A percentile compares a stretch with the other conserved stretches of the same genome.
Conservation (phyloP, 768 basidiomycete genomes). For the Tulasnella sp. region DNA sequence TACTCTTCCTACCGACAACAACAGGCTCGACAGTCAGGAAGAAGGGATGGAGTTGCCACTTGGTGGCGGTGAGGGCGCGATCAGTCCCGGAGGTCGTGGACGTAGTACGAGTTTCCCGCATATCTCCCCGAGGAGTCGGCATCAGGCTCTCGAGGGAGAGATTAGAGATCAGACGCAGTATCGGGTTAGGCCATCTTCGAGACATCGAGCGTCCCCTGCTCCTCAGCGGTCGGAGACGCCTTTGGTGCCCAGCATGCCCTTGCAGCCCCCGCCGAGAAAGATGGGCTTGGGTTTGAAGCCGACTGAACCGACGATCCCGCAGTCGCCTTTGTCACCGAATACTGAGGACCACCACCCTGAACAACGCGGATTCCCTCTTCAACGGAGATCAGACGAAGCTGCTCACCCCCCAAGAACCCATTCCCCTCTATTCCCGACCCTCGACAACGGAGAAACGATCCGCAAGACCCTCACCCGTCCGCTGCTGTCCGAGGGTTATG, state of each 20-base stretch:
- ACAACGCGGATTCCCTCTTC: background rate
- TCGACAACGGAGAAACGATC: slow-evolving; percentile 13
- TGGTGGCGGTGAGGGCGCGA: background rate
- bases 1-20: background rate
- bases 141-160: background rate
- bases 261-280: slow-evolving; percentile 21
- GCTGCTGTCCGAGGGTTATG: slow-evolving; percentile 14
- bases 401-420: background rate
- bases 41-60: background rate
- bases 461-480: slow-evolving; percentile 19
- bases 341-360: background rate
- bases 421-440: background rate
- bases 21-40: background rate
- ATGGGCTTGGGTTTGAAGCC: background rate
- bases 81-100: background rate
- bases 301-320: background rate
- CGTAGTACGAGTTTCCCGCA: background rate
- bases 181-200: background rate
- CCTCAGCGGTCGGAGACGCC: slow-evolving; percentile 14
- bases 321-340: background rate
- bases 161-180: background rate
- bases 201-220: slow-evolving; percentile 1
- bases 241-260: background rate
- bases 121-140: background rate
- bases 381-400: background rate